These are phyloP conservation scores for Parsonsia alboflavescens DNA, from an alignment of 257 asterid genomes.

Conservation along the genomic window DNA sequence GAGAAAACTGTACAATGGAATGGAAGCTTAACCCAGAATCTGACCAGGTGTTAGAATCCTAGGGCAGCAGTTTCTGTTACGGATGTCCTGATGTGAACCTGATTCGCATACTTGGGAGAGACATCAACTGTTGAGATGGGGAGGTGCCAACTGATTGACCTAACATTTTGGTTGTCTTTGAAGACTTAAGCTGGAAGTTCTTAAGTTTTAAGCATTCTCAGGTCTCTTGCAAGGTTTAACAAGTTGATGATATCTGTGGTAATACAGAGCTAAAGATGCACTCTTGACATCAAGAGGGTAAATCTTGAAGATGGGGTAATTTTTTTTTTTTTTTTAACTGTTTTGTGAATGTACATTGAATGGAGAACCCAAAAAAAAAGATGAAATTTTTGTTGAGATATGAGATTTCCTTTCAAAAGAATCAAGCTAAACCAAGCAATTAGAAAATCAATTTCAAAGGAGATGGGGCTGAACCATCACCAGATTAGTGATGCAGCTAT, in stretches of 20 bases:
- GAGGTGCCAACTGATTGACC: constrained; percentile 22
- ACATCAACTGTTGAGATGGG: constrained; percentile 17
- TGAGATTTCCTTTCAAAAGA: not conserved
- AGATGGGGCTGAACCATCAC: not conserved
- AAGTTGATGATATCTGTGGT: not conserved
- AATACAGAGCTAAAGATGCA: not conserved
- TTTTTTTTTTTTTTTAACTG: too few species aligned
- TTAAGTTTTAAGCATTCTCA: constrained; percentile 20
- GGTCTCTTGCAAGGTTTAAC: not conserved
- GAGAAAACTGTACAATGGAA: not conserved
- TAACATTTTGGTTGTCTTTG: constrained; percentile 10
- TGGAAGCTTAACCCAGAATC: not conserved
- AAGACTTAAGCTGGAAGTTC: constrained; percentile 14
- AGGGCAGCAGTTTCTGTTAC: not conserved
- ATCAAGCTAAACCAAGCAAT: not conserved
- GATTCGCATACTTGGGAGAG: not conserved
- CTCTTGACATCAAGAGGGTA: not conserved
- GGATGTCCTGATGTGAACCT: not conserved
- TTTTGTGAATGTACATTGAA: too few species aligned
- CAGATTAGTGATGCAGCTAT: not conserved
- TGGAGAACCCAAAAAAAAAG: not conserved
- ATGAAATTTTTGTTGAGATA: too few species aligned
- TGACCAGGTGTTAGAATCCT: not conserved
- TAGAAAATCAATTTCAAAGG: not conserved
- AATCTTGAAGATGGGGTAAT: not conserved